phyloP scores from a whole-genome alignment of 495 filamentous ascomycete genomes.

The Penicillium egyptiacum region DNA sequence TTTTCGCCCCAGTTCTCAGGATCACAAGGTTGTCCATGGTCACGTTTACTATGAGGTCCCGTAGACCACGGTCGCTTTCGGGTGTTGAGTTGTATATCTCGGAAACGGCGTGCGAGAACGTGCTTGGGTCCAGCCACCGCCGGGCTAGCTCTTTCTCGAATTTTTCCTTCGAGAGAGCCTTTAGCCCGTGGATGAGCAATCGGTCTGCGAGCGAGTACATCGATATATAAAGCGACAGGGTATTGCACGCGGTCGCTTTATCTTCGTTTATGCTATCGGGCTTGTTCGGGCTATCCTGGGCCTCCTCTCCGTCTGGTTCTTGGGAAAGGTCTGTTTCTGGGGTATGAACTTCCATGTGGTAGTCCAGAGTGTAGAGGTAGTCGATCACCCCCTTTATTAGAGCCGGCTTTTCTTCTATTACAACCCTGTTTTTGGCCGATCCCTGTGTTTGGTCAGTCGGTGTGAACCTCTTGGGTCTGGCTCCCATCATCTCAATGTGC shows the following conservation, averaged over 20 bases:
- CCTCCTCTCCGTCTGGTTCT: neutral
- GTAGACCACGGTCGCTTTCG: conserved; percentile 30
- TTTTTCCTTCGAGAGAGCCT: conserved; percentile 16
- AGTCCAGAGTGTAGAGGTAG: conserved; percentile 25
- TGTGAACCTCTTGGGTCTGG: neutral
- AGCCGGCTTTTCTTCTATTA: conserved; percentile 16
- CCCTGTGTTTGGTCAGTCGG: conserved; percentile 4
- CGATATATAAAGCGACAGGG: conserved; percentile 12
- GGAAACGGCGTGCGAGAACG: conserved; percentile 29
- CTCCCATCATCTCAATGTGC: neutral
- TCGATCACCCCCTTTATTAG: conserved; percentile 19
- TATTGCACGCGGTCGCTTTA: neutral
- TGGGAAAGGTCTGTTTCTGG: neutral
- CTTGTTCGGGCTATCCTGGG: too few species aligned
- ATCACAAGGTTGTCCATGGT: conserved; percentile 5
- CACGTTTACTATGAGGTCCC: conserved; percentile 31
- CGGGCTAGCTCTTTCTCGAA: conserved; percentile 8
- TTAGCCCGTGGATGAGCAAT: conserved; percentile 18
- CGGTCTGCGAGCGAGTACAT: conserved; percentile 27
- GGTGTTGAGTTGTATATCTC: conserved; percentile 38
- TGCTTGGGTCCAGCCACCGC: conserved; percentile 13
- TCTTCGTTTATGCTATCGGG: neutral
- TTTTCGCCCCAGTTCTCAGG: neutral
- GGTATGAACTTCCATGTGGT: neutral
- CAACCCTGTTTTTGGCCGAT: conserved; percentile 11